These are phyloP conservation scores for Aspergillus brasiliensis DNA, from an alignment of 2,329 filamentous ascomycete species.

Conservation along the genomic window DNA sequence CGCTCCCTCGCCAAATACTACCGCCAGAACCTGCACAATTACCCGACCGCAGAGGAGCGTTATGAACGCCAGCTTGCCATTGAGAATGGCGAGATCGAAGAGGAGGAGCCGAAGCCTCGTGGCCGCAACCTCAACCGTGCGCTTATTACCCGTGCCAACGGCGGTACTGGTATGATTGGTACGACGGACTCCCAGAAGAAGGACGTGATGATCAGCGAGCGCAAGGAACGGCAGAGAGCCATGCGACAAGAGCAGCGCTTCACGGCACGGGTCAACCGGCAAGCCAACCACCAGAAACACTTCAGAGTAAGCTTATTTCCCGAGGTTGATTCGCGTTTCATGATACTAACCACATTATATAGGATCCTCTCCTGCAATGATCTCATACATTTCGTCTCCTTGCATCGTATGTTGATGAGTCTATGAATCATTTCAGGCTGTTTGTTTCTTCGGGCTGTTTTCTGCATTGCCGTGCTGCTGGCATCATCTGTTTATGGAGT, in stretches of 20 bases:
- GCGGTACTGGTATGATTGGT: conserved; percentile 74
- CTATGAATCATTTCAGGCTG: conserved; percentile 3
- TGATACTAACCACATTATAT: conserved; percentile 20
- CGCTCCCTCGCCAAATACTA: conserved; percentile 85
- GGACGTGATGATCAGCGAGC: conserved; percentile 66
- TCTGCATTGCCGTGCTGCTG: background rate
- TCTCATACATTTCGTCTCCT: conserved; percentile 9
- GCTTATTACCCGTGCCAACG: conserved; percentile 68
- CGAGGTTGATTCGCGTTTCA: background rate
- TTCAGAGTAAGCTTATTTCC: conserved; percentile 57
- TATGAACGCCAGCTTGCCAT: conserved; percentile 65
- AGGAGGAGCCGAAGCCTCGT: conserved; percentile 46
- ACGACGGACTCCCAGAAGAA: conserved; percentile 75
- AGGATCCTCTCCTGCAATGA: conserved; percentile 58
- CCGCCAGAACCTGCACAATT: conserved; percentile 85
- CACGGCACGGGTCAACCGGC: conserved; percentile 71
- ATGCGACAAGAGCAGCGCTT: conserved; percentile 64
- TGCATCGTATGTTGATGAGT: conserved; percentile 9
- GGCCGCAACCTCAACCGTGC: conserved; percentile 51
- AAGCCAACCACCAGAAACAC: conserved; percentile 76
- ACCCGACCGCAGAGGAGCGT: conserved; percentile 78
- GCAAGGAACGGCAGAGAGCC: conserved; percentile 67
- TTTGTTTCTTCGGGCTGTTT: background rate
- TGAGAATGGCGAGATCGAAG: conserved; percentile 50
- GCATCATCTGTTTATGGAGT: conserved; percentile 7